Evolutionary conservation across 257 asterid genomes (phyloP).

Genomic region (Catharanthus roseus): DNA sequence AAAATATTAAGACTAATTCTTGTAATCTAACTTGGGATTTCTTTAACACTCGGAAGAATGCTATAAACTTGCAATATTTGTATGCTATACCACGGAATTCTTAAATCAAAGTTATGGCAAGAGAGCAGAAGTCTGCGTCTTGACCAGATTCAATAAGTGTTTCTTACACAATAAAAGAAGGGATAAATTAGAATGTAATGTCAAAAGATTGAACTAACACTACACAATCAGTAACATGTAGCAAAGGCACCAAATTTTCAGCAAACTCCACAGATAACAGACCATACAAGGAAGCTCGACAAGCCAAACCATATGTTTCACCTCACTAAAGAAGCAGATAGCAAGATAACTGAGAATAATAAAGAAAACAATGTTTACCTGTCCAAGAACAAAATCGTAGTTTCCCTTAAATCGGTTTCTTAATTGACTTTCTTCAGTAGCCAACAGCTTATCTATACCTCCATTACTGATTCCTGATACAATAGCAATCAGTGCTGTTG

Average conservation of each 20-base stretch:
- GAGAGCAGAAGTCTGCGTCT: background rate
- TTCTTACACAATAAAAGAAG: background rate
- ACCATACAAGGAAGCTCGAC: background rate
- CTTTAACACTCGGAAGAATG: background rate
- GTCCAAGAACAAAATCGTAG: conserved; percentile 72
- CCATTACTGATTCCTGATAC: conserved; percentile 91
- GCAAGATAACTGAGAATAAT: background rate
- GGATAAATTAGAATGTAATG: background rate
- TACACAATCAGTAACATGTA: background rate
- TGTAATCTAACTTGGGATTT: background rate
- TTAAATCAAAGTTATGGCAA: background rate
- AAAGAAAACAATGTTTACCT: conserved; percentile 36
- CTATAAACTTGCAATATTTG: background rate
- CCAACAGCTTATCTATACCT: conserved; percentile 45
- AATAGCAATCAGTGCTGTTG: conserved; percentile 79
- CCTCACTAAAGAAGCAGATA: conserved; percentile 4
- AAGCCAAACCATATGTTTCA: background rate
- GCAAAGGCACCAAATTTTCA: background rate
- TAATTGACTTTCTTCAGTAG: conserved; percentile 57
- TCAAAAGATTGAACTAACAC: background rate
- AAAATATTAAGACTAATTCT: background rate
- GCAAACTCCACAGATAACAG: background rate
- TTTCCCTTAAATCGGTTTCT: conserved; percentile 75
- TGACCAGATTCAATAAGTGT: background rate
- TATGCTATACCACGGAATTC: background rate